phyloP scores from a whole-genome alignment of 1,284 basidiomycete species.

The Anthracocystis walkeri region DNA sequence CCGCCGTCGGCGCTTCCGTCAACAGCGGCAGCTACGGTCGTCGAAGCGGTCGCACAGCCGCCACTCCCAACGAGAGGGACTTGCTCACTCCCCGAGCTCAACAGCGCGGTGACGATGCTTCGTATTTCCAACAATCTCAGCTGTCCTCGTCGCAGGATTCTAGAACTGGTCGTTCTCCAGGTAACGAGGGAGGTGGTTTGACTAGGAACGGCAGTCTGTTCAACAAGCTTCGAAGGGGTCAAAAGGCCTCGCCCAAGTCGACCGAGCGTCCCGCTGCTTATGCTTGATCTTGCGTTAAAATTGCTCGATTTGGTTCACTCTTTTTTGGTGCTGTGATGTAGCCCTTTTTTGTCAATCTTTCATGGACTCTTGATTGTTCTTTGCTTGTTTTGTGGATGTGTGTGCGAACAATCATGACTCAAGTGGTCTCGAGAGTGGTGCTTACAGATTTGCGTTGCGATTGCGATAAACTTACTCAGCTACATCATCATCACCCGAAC shows the following conservation, averaged over 20 bases:
- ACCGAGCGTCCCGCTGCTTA: constrained; percentile 36
- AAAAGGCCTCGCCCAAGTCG: constrained; percentile 33
- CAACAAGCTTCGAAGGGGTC: constrained; percentile 40
- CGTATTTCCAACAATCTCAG: constrained; percentile 26
- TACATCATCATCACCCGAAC: neutral
- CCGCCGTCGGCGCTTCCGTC: constrained; percentile 19
- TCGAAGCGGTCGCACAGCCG: constrained; percentile 16
- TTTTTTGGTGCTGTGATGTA: no score
- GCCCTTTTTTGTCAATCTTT: neutral
- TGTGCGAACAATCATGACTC: neutral
- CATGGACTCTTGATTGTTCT: neutral
- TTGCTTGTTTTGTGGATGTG: neutral
- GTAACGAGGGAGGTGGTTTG: constrained; percentile 20
- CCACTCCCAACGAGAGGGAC: constrained; percentile 33
- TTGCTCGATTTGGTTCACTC: neutral
- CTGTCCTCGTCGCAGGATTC: constrained; percentile 18
- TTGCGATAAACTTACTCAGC: no score
- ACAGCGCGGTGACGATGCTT: constrained; percentile 14
- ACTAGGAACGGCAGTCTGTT: constrained; percentile 45
- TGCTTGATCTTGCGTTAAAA: constrained; percentile 12
- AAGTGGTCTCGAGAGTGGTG: neutral
- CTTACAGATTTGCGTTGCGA: neutral
- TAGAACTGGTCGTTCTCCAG: constrained; percentile 22
- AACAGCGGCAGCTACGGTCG: constrained; percentile 35
- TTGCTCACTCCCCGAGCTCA: constrained; percentile 34